These are phyloP conservation scores for Tulasnella sp. DNA, from an alignment of 768 basidiomycete genomes.

Conservation along the genomic window DNA sequence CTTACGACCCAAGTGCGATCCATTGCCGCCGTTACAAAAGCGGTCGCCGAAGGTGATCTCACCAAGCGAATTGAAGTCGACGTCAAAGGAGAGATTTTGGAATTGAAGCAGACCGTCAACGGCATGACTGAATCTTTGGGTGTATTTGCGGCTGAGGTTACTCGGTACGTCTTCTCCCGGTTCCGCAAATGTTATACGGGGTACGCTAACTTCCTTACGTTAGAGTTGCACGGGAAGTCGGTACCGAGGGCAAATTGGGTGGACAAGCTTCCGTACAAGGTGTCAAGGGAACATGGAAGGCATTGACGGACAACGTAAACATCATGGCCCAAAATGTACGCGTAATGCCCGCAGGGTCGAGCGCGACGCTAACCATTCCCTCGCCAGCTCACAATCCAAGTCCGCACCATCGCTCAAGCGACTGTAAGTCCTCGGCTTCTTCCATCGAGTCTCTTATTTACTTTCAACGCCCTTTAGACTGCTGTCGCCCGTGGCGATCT, in stretches of 20 bases:
- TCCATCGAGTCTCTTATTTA: background rate
- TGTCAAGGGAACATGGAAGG: conserved; percentile 96
- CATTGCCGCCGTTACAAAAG: conserved; percentile 26
- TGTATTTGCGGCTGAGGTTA: conserved; percentile 72
- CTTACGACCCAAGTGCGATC: conserved; percentile 24
- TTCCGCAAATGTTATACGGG: background rate
- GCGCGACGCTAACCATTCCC: background rate
- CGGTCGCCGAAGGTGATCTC: conserved; percentile 33
- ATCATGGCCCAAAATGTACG: conserved; percentile 86
- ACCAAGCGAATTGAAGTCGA: conserved; percentile 67
- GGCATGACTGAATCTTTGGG: conserved; percentile 85
- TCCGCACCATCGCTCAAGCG: conserved; percentile 83
- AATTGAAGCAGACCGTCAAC: conserved; percentile 76
- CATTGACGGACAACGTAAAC: conserved; percentile 91
- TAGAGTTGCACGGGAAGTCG: conserved; percentile 89
- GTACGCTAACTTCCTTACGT: background rate
- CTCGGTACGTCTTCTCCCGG: conserved; percentile 22
- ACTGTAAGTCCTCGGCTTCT: conserved; percentile 42
- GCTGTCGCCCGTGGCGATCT: conserved; percentile 91
- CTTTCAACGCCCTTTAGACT: conserved; percentile 35
- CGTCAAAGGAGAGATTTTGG: conserved; percentile 83
- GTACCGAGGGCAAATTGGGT: conserved; percentile 89
- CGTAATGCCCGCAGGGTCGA: conserved; percentile 16
- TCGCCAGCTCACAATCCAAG: conserved; percentile 73
- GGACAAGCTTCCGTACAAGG: conserved; percentile 89